Conservation (phyloP, 1,139 yeast genomes). For the Scheffersomyces quercinus region DNA sequence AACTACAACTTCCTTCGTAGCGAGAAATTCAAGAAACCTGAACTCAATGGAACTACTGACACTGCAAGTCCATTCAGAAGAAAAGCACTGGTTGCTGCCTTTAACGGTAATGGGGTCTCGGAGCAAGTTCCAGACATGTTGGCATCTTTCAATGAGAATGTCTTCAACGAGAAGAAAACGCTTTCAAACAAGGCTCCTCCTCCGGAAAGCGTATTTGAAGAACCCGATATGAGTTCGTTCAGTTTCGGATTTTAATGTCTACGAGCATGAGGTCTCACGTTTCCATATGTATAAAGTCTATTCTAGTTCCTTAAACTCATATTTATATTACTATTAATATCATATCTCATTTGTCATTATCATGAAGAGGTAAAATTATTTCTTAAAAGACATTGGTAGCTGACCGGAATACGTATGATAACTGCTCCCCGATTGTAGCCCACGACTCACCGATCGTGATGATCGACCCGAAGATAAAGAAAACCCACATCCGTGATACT, state of each 20-base stretch:
- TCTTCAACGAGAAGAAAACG: neutral
- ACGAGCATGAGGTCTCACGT: neutral
- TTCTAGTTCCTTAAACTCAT: no score
- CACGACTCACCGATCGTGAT: conserved; percentile 6
- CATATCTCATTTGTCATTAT: no score
- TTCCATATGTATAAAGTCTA: neutral
- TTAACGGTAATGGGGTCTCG: no score
- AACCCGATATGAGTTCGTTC: conserved; percentile 82
- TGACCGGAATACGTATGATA: neutral
- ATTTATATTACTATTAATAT: no score
- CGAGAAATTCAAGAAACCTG: conserved; percentile 6
- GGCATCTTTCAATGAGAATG: neutral
- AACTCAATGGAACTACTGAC: conserved; percentile 3
- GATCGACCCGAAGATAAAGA: conserved; percentile 11
- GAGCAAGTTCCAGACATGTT: neutral
- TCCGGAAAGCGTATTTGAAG: conserved; percentile 56
- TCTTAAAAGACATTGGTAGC: conserved; percentile 3
- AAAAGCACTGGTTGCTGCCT: neutral
- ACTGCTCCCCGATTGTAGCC: conserved; percentile 1
- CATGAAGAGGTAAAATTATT: neutral
- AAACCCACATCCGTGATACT: conserved; percentile 20
- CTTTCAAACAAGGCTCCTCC: conserved; percentile 38
- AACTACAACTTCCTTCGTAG: conserved; percentile 61
- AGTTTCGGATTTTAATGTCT: conserved; percentile 50
- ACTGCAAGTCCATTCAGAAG: neutral